Conservation (phyloP, 2,329 filamentous ascomycete genomes). For the Calonectria honghensis region DNA sequence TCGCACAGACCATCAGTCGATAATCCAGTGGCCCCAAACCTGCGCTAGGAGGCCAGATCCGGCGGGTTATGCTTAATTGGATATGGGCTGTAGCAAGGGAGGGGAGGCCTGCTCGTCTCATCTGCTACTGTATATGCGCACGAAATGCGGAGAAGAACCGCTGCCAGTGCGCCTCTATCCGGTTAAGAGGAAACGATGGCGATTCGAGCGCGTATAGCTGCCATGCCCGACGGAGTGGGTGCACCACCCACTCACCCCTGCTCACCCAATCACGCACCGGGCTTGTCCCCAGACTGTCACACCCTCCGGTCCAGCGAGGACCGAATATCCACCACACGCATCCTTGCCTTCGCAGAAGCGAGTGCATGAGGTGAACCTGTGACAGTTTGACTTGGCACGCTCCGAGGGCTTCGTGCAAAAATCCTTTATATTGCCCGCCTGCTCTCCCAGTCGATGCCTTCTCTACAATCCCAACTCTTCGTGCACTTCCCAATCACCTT, state of each 20-base stretch:
- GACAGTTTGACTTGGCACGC: background rate
- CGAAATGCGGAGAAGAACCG: constrained; percentile 21
- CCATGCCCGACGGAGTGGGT: background rate
- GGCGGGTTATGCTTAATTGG: constrained; percentile 25
- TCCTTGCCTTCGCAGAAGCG: constrained; percentile 32
- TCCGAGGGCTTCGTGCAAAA: background rate
- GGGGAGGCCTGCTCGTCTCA: constrained; percentile 1
- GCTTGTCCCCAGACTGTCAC: background rate
- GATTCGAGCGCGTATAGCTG: constrained; percentile 28
- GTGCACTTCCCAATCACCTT: background rate
- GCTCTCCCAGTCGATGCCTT: background rate
- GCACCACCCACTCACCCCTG: constrained; percentile 4
- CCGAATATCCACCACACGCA: constrained; percentile 29
- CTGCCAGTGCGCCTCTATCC: constrained; percentile 1
- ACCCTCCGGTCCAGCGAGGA: constrained; percentile 4
- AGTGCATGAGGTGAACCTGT: constrained; percentile 1
- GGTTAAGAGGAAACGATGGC: constrained; percentile 1
- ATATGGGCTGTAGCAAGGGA: background rate
- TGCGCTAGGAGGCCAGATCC: constrained; percentile 22
- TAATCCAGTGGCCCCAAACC: background rate
- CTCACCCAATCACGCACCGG: constrained; percentile 2
- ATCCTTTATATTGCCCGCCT: constrained; percentile 7
- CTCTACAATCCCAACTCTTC: background rate
- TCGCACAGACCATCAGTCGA: background rate
- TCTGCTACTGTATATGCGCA: background rate